Percentiles rank a stretch among this genome's conserved stretches.
phyloP scores from a whole-genome alignment of 768 basidiomycete species.

The Mycena venus region DNA sequence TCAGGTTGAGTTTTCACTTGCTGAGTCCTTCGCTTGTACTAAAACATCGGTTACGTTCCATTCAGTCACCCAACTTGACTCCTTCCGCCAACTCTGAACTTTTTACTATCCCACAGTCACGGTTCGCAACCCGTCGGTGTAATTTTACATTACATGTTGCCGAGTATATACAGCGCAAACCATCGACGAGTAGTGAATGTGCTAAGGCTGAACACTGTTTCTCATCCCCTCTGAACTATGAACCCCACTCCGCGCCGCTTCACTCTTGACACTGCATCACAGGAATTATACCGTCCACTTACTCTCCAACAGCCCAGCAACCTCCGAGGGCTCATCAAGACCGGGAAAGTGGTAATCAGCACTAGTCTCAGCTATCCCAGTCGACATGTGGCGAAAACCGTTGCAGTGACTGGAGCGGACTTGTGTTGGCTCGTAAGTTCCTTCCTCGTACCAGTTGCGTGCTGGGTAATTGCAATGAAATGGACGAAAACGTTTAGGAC shows the following conservation, averaged over 20 bases:
- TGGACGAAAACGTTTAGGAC: background rate
- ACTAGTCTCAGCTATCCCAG: slow-evolving; percentile 19
- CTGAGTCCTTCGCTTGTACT: too few relatives aligned
- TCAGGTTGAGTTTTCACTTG: too few relatives aligned
- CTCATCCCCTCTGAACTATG: background rate
- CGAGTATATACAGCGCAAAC: too few relatives aligned
- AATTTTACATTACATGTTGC: too few relatives aligned
- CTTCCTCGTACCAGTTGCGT: background rate
- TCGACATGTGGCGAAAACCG: slow-evolving; percentile 22
- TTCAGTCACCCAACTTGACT: too few relatives aligned
- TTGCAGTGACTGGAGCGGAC: slow-evolving; percentile 21
- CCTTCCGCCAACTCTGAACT: too few relatives aligned
- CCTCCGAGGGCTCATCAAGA: slow-evolving; percentile 6
- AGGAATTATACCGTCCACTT: background rate
- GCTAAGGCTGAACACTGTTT: too few relatives aligned
- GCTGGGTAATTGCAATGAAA: too few relatives aligned
- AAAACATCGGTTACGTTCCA: too few relatives aligned
- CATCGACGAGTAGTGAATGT: too few relatives aligned
- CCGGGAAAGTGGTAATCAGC: slow-evolving; percentile 10
- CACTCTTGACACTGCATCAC: background rate
- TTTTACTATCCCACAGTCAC: too few relatives aligned
- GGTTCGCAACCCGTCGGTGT: too few relatives aligned
- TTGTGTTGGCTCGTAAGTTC: slow-evolving; percentile 24
- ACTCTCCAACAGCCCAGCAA: slow-evolving; percentile 21
- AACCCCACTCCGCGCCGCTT: background rate